Base-by-base conservation (phyloP, 345 rosid genomes). In the Salix exigua region DNA sequence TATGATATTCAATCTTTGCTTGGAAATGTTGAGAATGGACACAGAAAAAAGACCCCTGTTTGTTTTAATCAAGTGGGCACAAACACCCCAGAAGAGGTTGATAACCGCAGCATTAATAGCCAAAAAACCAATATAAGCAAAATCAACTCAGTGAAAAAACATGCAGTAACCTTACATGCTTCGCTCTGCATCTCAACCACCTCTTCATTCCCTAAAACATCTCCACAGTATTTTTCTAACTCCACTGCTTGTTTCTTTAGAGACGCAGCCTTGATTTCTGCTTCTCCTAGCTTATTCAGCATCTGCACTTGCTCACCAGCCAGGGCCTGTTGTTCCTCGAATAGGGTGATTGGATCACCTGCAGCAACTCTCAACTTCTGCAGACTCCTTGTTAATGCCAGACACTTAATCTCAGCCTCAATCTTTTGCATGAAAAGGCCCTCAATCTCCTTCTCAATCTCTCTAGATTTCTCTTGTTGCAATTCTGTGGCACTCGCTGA, bases 351-450 rank as follows among this genome's bases (percentile, higher is more conserved):
- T 77, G 55, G 75, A 77, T 79, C 76, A 6, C 80, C 83, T n/a
- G 70, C 67, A 38, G 81, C 82, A 40, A 71, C 82, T 81, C 69
- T 88, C 78, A 87, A 75, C 75, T 82, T 82, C 70, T 74, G 84
- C 63, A 89, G 68, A 31, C 88, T 82, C 75, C 81, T 83, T 18
- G 76, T 72, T 74, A 90, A 81, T 68, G 86, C 80, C 42, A 93
- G 77, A 86, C 84, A 85, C 81, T 88, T 93, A 7, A 96, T 77
- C 87, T 96, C 98, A 60, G 92, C 91, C 82, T 91, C 92, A 4
- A 93, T 86, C 90, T 88, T 93, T 79, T 87, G 90, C 86, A 68
- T 84, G 82, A 91, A 92, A 31, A 90, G 83, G 51, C 82, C 84
- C 79, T 92, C 98, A 12, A 90, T 73, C 71, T 85, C 87, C 0